Percentiles rank a stretch among this genome's conserved stretches.
Evolutionary conservation across 2,329 filamentous ascomycete genomes (phyloP).

Genomic region (Sporothrix curviconia): DNA sequence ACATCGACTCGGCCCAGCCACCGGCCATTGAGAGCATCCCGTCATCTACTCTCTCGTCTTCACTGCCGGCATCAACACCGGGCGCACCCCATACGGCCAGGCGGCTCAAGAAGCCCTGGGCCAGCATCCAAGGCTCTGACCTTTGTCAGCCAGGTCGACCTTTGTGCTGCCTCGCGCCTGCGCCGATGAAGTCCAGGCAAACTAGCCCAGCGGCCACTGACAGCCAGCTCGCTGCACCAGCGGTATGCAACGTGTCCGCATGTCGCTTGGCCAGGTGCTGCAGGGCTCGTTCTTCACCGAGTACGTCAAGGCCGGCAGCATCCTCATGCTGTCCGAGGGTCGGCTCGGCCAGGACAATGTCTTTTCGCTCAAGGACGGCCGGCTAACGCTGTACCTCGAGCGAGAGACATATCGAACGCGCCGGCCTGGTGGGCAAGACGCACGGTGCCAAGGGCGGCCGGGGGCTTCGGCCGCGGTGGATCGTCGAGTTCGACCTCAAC

Average conservation of each 20-base stretch:
- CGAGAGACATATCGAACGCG: slow-evolving; percentile 75
- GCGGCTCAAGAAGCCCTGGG: slow-evolving; percentile 66
- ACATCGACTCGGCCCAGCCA: slow-evolving; percentile 63
- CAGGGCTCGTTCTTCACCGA: slow-evolving; percentile 71
- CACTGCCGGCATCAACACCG: neutral
- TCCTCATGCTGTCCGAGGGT: slow-evolving; percentile 80
- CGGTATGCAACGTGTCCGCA: slow-evolving; percentile 62
- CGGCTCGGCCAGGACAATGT: slow-evolving; percentile 62
- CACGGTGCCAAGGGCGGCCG: slow-evolving; percentile 52
- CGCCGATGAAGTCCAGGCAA: slow-evolving; percentile 49
- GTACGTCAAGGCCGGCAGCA: slow-evolving; percentile 74
- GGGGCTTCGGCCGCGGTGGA: slow-evolving; percentile 64
- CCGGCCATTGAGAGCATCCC: slow-evolving; percentile 42
- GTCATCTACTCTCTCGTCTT: neutral
- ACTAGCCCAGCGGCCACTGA: slow-evolving; percentile 32
- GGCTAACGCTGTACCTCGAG: slow-evolving; percentile 67
- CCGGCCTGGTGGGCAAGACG: slow-evolving; percentile 70
- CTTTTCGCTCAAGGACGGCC: slow-evolving; percentile 65
- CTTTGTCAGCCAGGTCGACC: slow-evolving; percentile 54
- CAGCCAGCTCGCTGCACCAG: slow-evolving; percentile 24
- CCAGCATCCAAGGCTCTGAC: slow-evolving; percentile 56
- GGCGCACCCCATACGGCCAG: neutral
- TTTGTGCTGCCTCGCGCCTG: slow-evolving; percentile 65
- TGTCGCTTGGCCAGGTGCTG: slow-evolving; percentile 67
- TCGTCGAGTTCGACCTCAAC: slow-evolving; percentile 70